Evolutionary conservation across 768 basidiomycete genomes (phyloP).

Genomic region (Psilocybe cyanescens): DNA sequence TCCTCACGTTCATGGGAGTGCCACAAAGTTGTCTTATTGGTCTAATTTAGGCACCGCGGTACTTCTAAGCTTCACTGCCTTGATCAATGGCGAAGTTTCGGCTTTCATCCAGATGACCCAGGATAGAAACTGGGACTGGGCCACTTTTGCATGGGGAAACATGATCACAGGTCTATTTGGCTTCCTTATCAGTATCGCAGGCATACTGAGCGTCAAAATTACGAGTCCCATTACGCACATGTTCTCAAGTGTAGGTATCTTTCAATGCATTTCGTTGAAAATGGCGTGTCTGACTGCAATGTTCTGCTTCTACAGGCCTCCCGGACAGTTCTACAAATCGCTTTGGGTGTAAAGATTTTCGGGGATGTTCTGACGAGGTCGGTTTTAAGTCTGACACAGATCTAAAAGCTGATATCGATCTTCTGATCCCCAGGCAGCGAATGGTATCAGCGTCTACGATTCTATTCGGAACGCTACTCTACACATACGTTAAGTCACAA

Average conservation of each 20-base stretch:
- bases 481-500: slow-evolving; percentile 9
- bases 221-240: slow-evolving; percentile 87
- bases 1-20: slow-evolving; percentile 68
- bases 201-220: slow-evolving; percentile 80
- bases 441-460: slow-evolving; percentile 8
- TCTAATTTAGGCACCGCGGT: slow-evolving; percentile 69
- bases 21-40: slow-evolving; percentile 78
- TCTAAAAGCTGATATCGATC: background rate
- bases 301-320: slow-evolving; percentile 53
- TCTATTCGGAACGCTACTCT: slow-evolving; percentile 9
- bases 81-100: slow-evolving; percentile 69
- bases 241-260: slow-evolving; percentile 52
- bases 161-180: slow-evolving; percentile 65
- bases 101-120: slow-evolving; percentile 47
- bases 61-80: slow-evolving; percentile 58
- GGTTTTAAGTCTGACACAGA: slow-evolving; percentile 23
- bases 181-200: slow-evolving; percentile 81
- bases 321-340: slow-evolving; percentile 75
- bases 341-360: slow-evolving; percentile 72
- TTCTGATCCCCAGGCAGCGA: slow-evolving; percentile 6
- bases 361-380: slow-evolving; percentile 67
- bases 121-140: slow-evolving; percentile 19
- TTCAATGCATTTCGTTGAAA: background rate
- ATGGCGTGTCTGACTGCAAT: background rate
- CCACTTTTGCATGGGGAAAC: slow-evolving; percentile 32